Conservation (phyloP, 2,329 filamentous ascomycete species). For the Claviceps sp. region DNA sequence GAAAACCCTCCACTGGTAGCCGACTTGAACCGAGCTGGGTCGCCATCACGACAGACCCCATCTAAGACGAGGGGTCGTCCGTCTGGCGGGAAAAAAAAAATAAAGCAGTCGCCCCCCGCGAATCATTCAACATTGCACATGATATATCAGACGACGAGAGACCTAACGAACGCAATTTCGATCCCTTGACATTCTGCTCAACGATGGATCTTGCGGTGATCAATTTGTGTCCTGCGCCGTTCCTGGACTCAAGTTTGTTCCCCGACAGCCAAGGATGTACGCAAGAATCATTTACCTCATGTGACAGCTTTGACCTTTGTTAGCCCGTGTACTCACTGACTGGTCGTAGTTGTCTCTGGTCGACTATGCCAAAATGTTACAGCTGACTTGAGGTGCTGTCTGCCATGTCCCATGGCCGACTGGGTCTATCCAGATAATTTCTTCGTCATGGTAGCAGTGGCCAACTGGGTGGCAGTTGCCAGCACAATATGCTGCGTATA, state of each 20-base stretch:
- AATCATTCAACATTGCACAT: background rate
- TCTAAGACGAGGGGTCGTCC: background rate
- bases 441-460: slow-evolving; percentile 42
- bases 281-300: background rate
- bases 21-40: background rate
- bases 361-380: slow-evolving; percentile 36
- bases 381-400: slow-evolving; percentile 53
- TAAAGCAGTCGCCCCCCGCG: background rate
- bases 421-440: slow-evolving; percentile 57
- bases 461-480: slow-evolving; percentile 74
- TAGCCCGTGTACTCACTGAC: background rate
- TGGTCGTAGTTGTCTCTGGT: slow-evolving; percentile 40
- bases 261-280: slow-evolving; percentile 51
- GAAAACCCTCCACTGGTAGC: background rate
- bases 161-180: background rate
- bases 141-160: background rate
- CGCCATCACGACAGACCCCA: background rate
- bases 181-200: slow-evolving; percentile 1
- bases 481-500: slow-evolving; percentile 61
- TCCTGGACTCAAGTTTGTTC: slow-evolving; percentile 51
- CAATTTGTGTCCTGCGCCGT: slow-evolving; percentile 50
- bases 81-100: no score
- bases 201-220: slow-evolving; percentile 26
- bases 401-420: slow-evolving; percentile 78
- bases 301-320: slow-evolving; percentile 5